Evolutionary conservation across 2,329 filamentous ascomycete genomes (phyloP), one percentile per base, ranked within the genome.

Genomic region (Cordyceps cicadae): DNA sequence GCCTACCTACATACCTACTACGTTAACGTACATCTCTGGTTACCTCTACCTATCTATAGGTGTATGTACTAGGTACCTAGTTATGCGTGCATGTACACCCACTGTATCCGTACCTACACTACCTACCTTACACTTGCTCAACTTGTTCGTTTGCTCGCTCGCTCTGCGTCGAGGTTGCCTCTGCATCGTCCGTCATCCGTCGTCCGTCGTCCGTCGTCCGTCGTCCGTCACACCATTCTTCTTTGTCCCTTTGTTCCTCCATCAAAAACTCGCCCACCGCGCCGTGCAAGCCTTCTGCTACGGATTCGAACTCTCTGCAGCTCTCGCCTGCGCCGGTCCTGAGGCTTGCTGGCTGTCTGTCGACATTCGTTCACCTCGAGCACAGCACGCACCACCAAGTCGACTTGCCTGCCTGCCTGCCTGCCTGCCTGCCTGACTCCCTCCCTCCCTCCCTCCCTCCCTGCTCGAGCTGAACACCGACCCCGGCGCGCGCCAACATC

Each of bases 81-180:
- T n/a, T 24, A 24, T 24, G 24, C 24, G 24, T 24, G 24, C 24
- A 24, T 24, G 24, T 24, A 24, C 24, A 3, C 24, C 24, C 2
- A 24, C 24, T 24, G 4, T 4, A 24, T 4, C 24, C 4, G 4
- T 4, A 24, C 24, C 24, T 24, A 24, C 24, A 24, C n/a, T n/a
- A n/a, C 24, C 24, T 24, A 24, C 24, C 24, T 4, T 24, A 4
- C 24, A 24, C 24, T 24, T 24, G 24, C 24, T 24, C 24, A 24
- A 24, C 24, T 24, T 24, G 24, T 24, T 24, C 24, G 24, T 24
- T 24, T 24, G 12, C 34, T 37, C 34, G 29, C 29, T 37, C 32
- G 43, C 54, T 54, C 45, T 26, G 52, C 53, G 50, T 59, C 39
- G 50, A 46, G 57, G 49, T 48, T 54, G 58, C 43, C 24, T 60